A percentile compares a stretch with the other conserved stretches of the same genome.
Conservation (phyloP, 2,329 filamentous ascomycete species). For the Aureobasidium sp. region DNA sequence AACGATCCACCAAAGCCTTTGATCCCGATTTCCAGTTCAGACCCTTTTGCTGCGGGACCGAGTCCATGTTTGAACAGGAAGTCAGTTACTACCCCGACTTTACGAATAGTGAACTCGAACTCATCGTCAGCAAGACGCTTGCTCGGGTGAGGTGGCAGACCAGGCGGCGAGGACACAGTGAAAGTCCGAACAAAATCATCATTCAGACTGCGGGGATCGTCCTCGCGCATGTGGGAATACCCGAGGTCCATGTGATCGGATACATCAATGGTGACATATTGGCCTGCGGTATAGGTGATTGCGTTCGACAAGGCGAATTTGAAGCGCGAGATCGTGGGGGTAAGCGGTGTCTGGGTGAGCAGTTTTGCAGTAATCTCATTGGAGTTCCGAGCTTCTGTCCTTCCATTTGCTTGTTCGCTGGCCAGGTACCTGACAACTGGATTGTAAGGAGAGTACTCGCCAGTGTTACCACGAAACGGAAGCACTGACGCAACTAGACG, state of each 20-base stretch:
- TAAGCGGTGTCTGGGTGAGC: conserved; percentile 64
- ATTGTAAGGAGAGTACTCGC: conserved; percentile 80
- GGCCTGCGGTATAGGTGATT: conserved; percentile 69
- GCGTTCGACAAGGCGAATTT: conserved; percentile 55
- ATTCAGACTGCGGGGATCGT: conserved; percentile 82
- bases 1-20: conserved; percentile 79
- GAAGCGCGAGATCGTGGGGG: conserved; percentile 74
- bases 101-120: conserved; percentile 78
- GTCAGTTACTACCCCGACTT: conserved; percentile 73
- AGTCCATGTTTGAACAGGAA: conserved; percentile 61
- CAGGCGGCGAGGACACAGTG: conserved; percentile 73
- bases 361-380: conserved; percentile 58
- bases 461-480: conserved; percentile 68
- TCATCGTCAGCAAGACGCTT: conserved; percentile 42
- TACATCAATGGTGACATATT: conserved; percentile 84
- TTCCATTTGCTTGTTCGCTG: conserved; percentile 57
- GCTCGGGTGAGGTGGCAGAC: conserved; percentile 30
- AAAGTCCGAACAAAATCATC: conserved; percentile 89
- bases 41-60: conserved; percentile 1
- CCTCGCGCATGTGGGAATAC: conserved; percentile 86
- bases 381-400: conserved; percentile 19
- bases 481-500: conserved; percentile 72
- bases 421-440: conserved; percentile 73
- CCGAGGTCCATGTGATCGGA: conserved; percentile 72
- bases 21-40: conserved; percentile 67